Base-by-base conservation (phyloP, 108 stramenopile genomes). In the Nannochloropsis gaditana region DNA sequence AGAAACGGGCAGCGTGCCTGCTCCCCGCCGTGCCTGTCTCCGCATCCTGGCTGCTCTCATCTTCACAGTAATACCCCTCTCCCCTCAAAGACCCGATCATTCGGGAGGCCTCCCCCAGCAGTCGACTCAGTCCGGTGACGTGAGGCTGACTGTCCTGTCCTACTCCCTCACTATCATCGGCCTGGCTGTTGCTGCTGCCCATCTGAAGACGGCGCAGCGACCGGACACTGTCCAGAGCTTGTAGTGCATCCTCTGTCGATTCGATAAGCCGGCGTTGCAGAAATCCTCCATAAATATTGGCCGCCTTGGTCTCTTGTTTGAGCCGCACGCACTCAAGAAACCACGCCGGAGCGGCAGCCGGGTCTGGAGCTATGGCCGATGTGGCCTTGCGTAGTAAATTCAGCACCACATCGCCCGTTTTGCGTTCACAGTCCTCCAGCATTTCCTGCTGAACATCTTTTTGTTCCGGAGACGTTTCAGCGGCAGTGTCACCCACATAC, bases 311-410 rank as follows among this genome's bases (percentile, higher is more conserved):
- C 6, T 73, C 59, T 73, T 73, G 59, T n/a, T 73, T 73, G 19
- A 73, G 59, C 59, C 59, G 59, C 19, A 73, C 59, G n/a, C 59
- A 73, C 59, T 73, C 19, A n/a, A 73, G 59, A n/a, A 73, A 73
- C 19, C 2, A n/a, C 8, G 19, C 59, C 19, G 59, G 59, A n/a
- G 59, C 59, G 15, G 59, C 59, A n/a, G n/a, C n/a, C 8, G 59
- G 59, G 59, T 73, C 59, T n/a, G 59, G 59, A 73, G 59, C 59
- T n/a, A 73, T 73, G n/a, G 59, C 59, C 59, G 59, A 73, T n/a
- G 59, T 73, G 59, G 59, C 59, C 59, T 73, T 73, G 19, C 59
- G 59, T n/a, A 73, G n/a, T 15, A 73, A 73, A 6, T n/a, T 73
- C 59, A 73, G 59, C 59, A 73, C 2, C 19, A 73, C 59, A 15